phyloP scores from a whole-genome alignment of 371 early-diverging fungal species.

The Dinochytrium kinnereticum region DNA sequence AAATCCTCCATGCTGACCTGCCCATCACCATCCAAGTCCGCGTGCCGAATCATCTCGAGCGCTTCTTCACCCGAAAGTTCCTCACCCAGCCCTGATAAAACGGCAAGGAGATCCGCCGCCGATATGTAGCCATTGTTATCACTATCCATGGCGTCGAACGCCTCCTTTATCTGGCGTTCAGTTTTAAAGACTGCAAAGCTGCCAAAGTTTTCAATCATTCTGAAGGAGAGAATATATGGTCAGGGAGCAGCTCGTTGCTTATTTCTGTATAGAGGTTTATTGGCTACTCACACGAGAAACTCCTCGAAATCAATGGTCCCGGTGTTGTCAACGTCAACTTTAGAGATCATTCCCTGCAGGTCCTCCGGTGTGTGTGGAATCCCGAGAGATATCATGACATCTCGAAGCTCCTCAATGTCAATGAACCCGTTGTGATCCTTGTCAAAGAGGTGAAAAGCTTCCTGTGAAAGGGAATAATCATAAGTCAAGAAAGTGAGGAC shows the following conservation, averaged over 20 bases:
- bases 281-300: conserved; percentile 39
- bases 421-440: conserved; percentile 77
- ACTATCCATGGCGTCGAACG: conserved; percentile 33
- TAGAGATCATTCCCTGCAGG: conserved; percentile 43
- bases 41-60: conserved; percentile 33
- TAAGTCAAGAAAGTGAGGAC: not conserved
- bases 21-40: conserved; percentile 42
- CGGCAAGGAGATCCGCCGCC: conserved; percentile 29
- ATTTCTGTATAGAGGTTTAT: not conserved
- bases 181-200: not conserved
- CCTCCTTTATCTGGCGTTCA: conserved; percentile 23
- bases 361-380: conserved; percentile 54
- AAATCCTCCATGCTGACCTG: conserved; percentile 42
- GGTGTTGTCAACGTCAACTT: conserved; percentile 48
- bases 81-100: conserved; percentile 24
- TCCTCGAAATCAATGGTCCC: conserved; percentile 53
- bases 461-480: conserved; percentile 10
- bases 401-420: conserved; percentile 47
- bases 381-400: conserved; percentile 53
- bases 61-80: conserved; percentile 34
- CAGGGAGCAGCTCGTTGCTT: too few species aligned
- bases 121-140: conserved; percentile 37
- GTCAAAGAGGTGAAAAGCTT: conserved; percentile 91
- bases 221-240: not conserved
- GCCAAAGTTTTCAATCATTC: conserved; percentile 30